Percentiles rank a stretch among this genome's conserved stretches.
Evolutionary conservation across 352 stramenopile genomes (phyloP).

Genomic region (Pythium phragmitis): DNA sequence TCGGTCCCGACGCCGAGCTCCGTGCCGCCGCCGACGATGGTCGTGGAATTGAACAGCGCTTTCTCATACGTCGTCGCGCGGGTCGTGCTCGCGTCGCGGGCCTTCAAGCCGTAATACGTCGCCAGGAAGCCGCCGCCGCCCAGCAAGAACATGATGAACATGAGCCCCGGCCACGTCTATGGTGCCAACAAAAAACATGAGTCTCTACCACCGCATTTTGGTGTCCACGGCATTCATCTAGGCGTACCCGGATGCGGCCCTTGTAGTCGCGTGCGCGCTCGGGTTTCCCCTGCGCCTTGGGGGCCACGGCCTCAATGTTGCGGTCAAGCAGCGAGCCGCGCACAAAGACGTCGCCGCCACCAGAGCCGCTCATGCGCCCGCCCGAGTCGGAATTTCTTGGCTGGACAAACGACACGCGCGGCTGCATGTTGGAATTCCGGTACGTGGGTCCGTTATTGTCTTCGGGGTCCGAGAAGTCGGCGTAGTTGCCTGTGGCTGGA

Average conservation of each 20-base stretch:
- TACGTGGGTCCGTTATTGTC: background rate
- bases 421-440: conserved; percentile 8
- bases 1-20: conserved; percentile 35
- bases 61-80: background rate
- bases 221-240: conserved; percentile 15
- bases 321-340: conserved; percentile 43
- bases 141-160: conserved; percentile 3
- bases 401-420: background rate
- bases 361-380: background rate
- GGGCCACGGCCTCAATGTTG: conserved; percentile 8
- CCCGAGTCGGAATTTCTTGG: background rate
- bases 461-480: conserved; percentile 1
- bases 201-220: conserved; percentile 6
- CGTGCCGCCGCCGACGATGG: conserved; percentile 8
- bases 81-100: background rate
- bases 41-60: background rate
- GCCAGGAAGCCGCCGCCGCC: background rate
- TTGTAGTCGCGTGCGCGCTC: conserved; percentile 8
- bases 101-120: conserved; percentile 5
- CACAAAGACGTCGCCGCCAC: conserved; percentile 30
- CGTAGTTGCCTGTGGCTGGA: background rate
- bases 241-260: conserved; percentile 13
- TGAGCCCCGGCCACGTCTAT: conserved; percentile 1
- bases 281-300: background rate
- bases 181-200: background rate